Base-by-base conservation (phyloP, 441 rosid genomes). In the Adansonia rubrostipa region DNA sequence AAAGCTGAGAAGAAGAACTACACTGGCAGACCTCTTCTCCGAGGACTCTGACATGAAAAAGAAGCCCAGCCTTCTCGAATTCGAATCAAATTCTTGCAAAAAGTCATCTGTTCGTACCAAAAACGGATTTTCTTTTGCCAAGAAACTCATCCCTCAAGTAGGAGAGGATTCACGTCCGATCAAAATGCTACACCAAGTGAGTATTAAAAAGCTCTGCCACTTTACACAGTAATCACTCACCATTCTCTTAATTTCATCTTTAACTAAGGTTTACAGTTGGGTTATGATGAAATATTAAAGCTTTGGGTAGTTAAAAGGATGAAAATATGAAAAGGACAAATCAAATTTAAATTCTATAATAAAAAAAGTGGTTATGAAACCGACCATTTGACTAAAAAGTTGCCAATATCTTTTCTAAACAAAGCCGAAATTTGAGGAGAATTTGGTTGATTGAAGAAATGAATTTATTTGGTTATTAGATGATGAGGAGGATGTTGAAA, bases 401-500 rank as follows among this genome's bases (percentile, higher is more conserved):
- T 66, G 2, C 4, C 15, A 9, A 33, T 14, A 33, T 14, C 64
- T 9, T 64, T 36, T 50, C 14, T 20, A 50, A 48, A 28, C 1
- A 28, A 54, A 72, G 40, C 68, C 6, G 10, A 74, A 44, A 47
- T 74, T 44, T 60, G 44, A 70, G 53, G 28, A 63, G 1, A 44
- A 58, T 4, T 22, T 48, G 22, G 15, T 24, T 28, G 20, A 7
- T 22, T 57, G 14, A 76, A 28, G 6, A 9, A 36, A 20, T 28
- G 11, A 50, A 50, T 20, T 44, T 15, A 9, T 20, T 54, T 77
- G 8, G n/a, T 68, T 24, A 40, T 58, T 53, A 95, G 98, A 80
- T 95, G 92, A 87, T 93, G 90, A 92, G 81, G 87, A 91, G 88
- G 80, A 88, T 95, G 94, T 28, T 95, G 79, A 95, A 89, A 86